Evolutionary conservation across 306 rosid species (phyloP).

Genomic region (Benincasa hispida): DNA sequence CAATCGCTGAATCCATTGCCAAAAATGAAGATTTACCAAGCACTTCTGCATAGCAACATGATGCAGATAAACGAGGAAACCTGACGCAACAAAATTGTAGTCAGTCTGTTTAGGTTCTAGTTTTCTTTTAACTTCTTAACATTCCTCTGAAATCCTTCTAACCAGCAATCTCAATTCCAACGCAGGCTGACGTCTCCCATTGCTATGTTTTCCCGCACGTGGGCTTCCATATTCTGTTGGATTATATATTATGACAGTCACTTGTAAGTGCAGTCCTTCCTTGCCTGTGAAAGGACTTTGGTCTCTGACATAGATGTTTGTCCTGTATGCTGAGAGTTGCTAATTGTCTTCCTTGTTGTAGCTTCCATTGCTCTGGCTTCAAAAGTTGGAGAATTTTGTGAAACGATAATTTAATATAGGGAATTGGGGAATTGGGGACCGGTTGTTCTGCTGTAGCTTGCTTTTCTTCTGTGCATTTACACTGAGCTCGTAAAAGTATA

Average conservation of each 20-base stretch:
- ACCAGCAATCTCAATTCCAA: neutral
- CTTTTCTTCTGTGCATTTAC: neutral
- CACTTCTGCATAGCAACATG: slow-evolving; percentile 40
- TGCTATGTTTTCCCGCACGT: neutral
- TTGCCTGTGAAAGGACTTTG: neutral
- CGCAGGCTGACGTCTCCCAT: neutral
- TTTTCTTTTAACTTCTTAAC: neutral
- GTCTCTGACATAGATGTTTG: slow-evolving; percentile 4
- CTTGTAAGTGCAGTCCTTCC: neutral
- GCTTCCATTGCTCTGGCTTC: neutral
- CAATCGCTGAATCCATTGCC: slow-evolving; percentile 17
- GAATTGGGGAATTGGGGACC: too few species aligned
- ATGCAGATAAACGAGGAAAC: neutral
- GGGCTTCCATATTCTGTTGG: neutral
- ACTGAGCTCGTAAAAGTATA: neutral
- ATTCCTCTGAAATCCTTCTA: neutral
- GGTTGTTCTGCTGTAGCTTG: neutral
- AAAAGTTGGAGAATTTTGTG: neutral
- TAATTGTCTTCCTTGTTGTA: neutral
- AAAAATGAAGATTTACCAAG: slow-evolving; percentile 28
- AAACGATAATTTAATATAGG: neutral
- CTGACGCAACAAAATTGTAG: neutral
- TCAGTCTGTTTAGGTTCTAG: neutral
- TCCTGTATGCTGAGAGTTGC: neutral
- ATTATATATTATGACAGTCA: neutral